These are phyloP conservation scores for Penicillium dipodomyicola DNA, from an alignment of 495 filamentous ascomycete species.

Conservation along the genomic window DNA sequence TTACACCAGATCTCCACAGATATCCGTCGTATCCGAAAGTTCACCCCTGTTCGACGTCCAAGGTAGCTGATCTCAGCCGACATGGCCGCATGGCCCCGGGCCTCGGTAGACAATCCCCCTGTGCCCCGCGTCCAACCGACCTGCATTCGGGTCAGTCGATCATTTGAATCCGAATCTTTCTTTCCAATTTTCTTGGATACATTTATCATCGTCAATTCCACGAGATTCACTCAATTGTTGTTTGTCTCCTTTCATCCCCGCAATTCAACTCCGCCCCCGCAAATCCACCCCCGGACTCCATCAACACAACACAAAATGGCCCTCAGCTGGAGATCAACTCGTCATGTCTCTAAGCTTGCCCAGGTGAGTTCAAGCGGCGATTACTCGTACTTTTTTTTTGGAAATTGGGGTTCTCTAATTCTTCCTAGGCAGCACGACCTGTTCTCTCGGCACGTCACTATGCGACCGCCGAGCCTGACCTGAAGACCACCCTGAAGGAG, in stretches of 20 bases:
- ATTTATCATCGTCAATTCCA: slow-evolving; percentile 7
- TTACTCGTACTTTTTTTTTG: background rate
- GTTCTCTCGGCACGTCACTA: slow-evolving; percentile 35
- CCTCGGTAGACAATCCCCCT: slow-evolving; percentile 25
- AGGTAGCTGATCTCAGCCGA: slow-evolving; percentile 3
- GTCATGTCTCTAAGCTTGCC: slow-evolving; percentile 40
- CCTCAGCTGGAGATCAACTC: slow-evolving; percentile 39
- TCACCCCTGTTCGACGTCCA: background rate
- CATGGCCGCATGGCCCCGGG: slow-evolving; percentile 29
- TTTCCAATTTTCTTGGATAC: background rate
- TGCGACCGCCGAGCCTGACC: slow-evolving; percentile 73
- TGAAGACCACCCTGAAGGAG: slow-evolving; percentile 79
- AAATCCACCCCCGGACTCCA: slow-evolving; percentile 26
- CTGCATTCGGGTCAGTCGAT: slow-evolving; percentile 15
- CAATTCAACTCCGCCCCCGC: slow-evolving; percentile 21
- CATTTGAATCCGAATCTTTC: background rate
- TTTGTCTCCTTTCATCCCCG: slow-evolving; percentile 12
- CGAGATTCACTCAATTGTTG: slow-evolving; percentile 10
- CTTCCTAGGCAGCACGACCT: slow-evolving; percentile 28
- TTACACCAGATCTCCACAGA: background rate
- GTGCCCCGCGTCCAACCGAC: slow-evolving; percentile 40
- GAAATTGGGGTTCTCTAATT: background rate
- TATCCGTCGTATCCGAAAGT: background rate
- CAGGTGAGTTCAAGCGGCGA: slow-evolving; percentile 27
- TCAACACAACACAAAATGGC: slow-evolving; percentile 27